Conservation (phyloP, 306 rosid species). For the Cucurbita ficifolia region DNA sequence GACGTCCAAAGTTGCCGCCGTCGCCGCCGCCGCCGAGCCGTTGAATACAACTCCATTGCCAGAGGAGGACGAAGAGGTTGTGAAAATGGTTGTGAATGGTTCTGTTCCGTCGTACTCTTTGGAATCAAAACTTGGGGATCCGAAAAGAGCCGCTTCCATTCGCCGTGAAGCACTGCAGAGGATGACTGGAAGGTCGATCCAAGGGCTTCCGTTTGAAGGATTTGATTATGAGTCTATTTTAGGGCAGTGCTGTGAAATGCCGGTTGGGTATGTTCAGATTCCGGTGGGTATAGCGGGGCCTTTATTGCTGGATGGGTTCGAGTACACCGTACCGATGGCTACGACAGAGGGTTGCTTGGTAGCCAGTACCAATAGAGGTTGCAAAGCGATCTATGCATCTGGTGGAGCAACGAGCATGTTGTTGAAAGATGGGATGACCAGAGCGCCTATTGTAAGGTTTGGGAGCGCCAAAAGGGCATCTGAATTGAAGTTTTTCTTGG, state of each 20-base stretch:
- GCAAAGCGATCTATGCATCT: conserved; percentile 6
- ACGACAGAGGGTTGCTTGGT: conserved; percentile 11
- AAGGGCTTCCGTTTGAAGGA: conserved; percentile 4
- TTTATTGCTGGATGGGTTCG: conserved; percentile 8
- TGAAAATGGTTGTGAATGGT: conserved; percentile 2
- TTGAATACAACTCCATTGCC: neutral
- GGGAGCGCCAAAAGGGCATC: conserved; percentile 8
- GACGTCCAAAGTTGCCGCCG: neutral
- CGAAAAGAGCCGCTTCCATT: neutral
- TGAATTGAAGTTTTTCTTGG: conserved; percentile 8
- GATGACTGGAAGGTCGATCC: neutral
- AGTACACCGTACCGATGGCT: conserved; percentile 8
- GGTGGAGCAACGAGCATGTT: conserved; percentile 8
- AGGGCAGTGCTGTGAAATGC: conserved; percentile 14
- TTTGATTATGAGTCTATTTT: conserved; percentile 8
- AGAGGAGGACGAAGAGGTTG: conserved; percentile 3
- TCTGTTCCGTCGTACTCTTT: neutral
- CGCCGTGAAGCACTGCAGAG: conserved; percentile 7
- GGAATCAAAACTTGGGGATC: conserved; percentile 5
- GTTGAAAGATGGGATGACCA: conserved; percentile 8
- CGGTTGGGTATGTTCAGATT: conserved; percentile 8
- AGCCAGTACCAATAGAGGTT: conserved; percentile 10
- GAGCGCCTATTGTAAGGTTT: conserved; percentile 11
- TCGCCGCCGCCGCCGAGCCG: neutral
- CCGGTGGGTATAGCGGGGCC: conserved; percentile 12